Conservation (phyloP, 1,139 yeast genomes). For the Geotrichum bryndzae region DNA sequence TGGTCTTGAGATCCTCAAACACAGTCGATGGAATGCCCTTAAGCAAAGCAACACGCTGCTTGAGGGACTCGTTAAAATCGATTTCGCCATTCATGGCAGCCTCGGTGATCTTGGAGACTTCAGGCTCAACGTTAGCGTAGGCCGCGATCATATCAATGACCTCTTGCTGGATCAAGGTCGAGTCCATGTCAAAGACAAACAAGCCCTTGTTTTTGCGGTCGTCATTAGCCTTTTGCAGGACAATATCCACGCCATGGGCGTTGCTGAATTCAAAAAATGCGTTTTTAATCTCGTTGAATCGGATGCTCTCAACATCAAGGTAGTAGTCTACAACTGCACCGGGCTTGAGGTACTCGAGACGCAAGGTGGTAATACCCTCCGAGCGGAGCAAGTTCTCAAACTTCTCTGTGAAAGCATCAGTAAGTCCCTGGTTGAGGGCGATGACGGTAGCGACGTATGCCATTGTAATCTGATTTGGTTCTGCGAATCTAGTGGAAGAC, state of each 20-base stretch:
- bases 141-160: constrained; percentile 94
- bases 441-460: constrained; percentile 26
- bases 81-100: constrained; percentile 97
- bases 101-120: constrained; percentile 76
- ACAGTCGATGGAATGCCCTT: constrained; percentile 74
- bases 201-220: constrained; percentile 44
- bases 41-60: constrained; percentile 66
- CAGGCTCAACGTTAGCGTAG: constrained; percentile 67
- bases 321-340: constrained; percentile 26
- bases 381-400: constrained; percentile 26
- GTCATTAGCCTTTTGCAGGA: constrained; percentile 41
- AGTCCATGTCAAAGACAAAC: constrained; percentile 95
- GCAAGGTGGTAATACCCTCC: constrained; percentile 21
- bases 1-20: constrained; percentile 71
- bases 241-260: constrained; percentile 38
- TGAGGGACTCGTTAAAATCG: constrained; percentile 79
- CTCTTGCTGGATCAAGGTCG: constrained; percentile 92
- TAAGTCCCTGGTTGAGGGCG: constrained; percentile 21
- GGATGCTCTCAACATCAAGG: constrained; percentile 20
- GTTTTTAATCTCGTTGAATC: constrained; percentile 18
- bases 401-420: constrained; percentile 18
- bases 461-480: constrained; percentile 13
- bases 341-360: constrained; percentile 21
- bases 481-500: background rate
- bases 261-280: constrained; percentile 24